Evolutionary conservation across 2,329 filamentous ascomycete species (phyloP), one percentile per base, ranked within the genome.

Genomic region (Chalaropsis ovoidea): DNA sequence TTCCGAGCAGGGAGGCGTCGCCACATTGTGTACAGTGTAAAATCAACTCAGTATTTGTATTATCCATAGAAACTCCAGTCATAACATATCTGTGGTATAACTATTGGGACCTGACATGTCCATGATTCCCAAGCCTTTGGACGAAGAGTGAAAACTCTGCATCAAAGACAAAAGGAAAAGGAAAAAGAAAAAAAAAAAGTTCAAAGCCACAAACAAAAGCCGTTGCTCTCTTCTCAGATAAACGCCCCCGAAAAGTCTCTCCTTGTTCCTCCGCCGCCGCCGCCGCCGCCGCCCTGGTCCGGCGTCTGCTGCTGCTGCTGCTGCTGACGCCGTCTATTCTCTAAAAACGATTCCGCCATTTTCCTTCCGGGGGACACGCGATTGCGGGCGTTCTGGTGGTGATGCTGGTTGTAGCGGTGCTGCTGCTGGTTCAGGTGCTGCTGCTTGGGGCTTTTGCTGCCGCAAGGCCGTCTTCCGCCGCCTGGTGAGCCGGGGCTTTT

Each of bases 331-430:
- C 66, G 47, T 60, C 66, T 41, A 43, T 65, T 67, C 27, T 67
- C 63, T 47, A 67, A 43, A 63, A 67, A 67, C 1, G 63, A 65
- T 42, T 65, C 66, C 5, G 66, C 66, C 66, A 67, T 67, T 42
- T 39, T 49, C 13, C 66, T 47, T 31, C 63, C 66, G 1, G 66
- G 66, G 4, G 66, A 67, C 45, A 67, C 64, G 10, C 63, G 63
- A 22, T 62, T 61, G 10, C 64, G 24, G 8, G 42, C 15, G 15
- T 47, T 52, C 27, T 61, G 65, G 13, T 52, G 41, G 10, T 56
- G n/a, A n/a, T 58, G 39, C 42, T n/a, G 47, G n/a, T 10, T 19
- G n/a, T 49, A 24, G 3, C 47, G 47, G 13, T 31, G 35, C 35
- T 52, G 10, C 10, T 45, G 39, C 35, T 24, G 17, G 5, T 35